phyloP scores from a whole-genome alignment of 129 eudicot genomes.

The Dittrichia graveolens region DNA sequence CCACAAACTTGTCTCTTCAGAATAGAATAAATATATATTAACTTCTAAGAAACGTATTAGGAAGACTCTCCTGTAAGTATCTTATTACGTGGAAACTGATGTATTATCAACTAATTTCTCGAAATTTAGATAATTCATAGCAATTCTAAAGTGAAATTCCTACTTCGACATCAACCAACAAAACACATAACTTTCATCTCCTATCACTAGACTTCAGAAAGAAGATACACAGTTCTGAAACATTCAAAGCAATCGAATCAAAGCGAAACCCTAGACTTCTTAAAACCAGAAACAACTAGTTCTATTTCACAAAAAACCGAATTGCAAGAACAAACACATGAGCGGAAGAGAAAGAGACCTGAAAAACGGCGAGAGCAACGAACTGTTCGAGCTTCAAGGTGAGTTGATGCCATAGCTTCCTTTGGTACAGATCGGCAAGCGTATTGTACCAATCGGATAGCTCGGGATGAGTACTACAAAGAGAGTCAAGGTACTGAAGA shows the following conservation, averaged over 20 bases:
- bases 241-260: slow-evolving; percentile 3
- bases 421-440: slow-evolving; percentile 86
- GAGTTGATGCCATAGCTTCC: slow-evolving; percentile 94
- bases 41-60: too few species aligned
- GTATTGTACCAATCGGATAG: slow-evolving; percentile 74
- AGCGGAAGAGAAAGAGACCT: slow-evolving; percentile 32
- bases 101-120: too few species aligned
- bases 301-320: background rate
- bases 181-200: slow-evolving; percentile 18
- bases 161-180: background rate
- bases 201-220: background rate
- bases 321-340: background rate
- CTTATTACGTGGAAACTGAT: too few species aligned
- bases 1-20: too few species aligned
- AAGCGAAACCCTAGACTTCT: slow-evolving; percentile 9
- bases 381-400: slow-evolving; percentile 85
- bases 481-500: slow-evolving; percentile 66
- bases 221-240: background rate
- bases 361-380: slow-evolving; percentile 73
- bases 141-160: background rate
- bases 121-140: too few species aligned
- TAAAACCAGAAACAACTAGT: background rate
- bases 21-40: too few species aligned
- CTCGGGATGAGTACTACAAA: slow-evolving; percentile 71
- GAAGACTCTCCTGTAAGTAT: too few species aligned